Conservation (phyloP, 2,329 filamentous ascomycete species). For the Claviceps pusilla region DNA sequence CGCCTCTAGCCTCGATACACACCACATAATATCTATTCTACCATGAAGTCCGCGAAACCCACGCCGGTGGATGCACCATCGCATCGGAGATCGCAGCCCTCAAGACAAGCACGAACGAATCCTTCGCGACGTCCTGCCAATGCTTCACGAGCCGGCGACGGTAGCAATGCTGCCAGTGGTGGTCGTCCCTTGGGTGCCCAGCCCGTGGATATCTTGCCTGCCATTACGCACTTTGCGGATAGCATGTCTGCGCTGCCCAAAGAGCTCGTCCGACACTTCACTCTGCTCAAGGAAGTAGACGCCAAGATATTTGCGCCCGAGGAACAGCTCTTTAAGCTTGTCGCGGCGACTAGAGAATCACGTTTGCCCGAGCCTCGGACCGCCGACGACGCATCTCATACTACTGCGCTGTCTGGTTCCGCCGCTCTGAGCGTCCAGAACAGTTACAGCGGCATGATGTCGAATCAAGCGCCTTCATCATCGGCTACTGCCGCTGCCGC, state of each 20-base stretch:
- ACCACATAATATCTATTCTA: constrained; percentile 3
- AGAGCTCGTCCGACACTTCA: constrained; percentile 91
- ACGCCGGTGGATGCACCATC: constrained; percentile 28
- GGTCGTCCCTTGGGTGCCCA: constrained; percentile 34
- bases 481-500: constrained; percentile 11
- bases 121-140: constrained; percentile 40
- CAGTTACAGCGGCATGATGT: constrained; percentile 27
- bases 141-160: constrained; percentile 26
- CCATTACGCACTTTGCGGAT: constrained; percentile 68
- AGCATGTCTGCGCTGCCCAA: constrained; percentile 83
- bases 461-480: constrained; percentile 21
- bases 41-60: constrained; percentile 42
- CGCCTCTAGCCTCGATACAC: neutral
- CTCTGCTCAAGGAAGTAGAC: constrained; percentile 91
- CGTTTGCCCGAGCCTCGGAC: constrained; percentile 31
- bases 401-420: constrained; percentile 23
- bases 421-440: constrained; percentile 35
- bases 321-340: constrained; percentile 62
- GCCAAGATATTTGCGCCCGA: constrained; percentile 88
- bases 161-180: constrained; percentile 31
- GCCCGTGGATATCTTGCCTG: constrained; percentile 52
- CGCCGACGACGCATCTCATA: constrained; percentile 29
- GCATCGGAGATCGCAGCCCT: constrained; percentile 46
- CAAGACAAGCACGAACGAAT: constrained; percentile 51
- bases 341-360: constrained; percentile 46